Evolutionary conservation across 129 eudicot genomes (phyloP).

Genomic region (Helianthus tuberosus): DNA sequence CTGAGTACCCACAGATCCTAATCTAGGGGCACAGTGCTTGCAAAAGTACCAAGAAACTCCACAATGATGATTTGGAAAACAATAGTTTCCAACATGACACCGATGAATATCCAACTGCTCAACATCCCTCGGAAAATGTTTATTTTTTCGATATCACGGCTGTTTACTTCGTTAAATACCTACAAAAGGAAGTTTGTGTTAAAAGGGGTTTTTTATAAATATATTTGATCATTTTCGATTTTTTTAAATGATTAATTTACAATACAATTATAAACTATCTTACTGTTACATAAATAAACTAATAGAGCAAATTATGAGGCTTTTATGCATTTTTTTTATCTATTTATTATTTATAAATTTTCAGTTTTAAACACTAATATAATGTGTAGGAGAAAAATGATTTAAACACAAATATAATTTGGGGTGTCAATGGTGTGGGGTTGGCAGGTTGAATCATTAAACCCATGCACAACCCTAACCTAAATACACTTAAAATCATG

Average conservation of each 20-base stretch:
- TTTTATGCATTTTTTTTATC: neutral
- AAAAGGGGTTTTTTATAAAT: neutral
- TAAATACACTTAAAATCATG: neutral
- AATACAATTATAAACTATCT: neutral
- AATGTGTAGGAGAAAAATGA: neutral
- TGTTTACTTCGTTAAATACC: constrained; percentile 96
- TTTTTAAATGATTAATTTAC: neutral
- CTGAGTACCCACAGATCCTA: constrained; percentile 80
- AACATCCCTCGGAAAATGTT: constrained; percentile 71
- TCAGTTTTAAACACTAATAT: neutral
- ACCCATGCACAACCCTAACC: neutral
- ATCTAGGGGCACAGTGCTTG: constrained; percentile 83
- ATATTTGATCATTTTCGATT: neutral
- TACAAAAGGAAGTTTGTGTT: constrained; percentile 24
- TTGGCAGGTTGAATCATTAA: neutral
- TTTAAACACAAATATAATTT: no score
- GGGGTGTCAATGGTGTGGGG: no score
- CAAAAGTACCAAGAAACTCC: constrained; percentile 85
- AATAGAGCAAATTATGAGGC: no score
- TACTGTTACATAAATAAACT: neutral
- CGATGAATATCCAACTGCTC: constrained; percentile 74
- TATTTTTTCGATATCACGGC: constrained; percentile 83
- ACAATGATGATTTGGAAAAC: constrained; percentile 79
- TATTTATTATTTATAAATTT: neutral
- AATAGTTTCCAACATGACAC: constrained; percentile 58